Base-by-base conservation (phyloP, 2,329 filamentous ascomycete genomes). In the Colletotrichum brevisporum region DNA sequence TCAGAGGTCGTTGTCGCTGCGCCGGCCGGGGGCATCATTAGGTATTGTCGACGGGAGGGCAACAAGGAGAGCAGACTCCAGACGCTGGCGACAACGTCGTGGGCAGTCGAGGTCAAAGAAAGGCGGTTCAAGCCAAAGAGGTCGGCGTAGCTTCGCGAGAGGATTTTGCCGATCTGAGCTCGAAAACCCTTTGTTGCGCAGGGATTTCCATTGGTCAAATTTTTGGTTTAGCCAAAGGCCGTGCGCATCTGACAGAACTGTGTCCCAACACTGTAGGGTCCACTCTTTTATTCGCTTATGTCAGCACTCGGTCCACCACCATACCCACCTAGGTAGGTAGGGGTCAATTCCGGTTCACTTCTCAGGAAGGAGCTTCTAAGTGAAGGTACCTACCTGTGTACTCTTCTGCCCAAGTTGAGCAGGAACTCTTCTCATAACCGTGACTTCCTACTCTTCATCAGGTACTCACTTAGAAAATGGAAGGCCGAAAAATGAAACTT, bases 141-240 rank as follows among this genome's bases (percentile, higher is more conserved):
- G 62, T 26, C 36, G 59, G 54, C 50, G 43, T 51, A 55, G 57
- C 51, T 60, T 21, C 5, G 58, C 47, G 36, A 57, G 51, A 68
- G 45, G 65, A 66, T 69, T 60, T 69, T 69, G 50, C 52, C 62
- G 56, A 67, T 56, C 63, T 45, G 27, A 57, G 45, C 24, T 67
- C 63, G 60, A 71, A 71, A 71, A 69, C 63, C 67, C 62, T 69
- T 69, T 68, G 67, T 66, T 71, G 70, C 70, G 67, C 70, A 71
- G 68, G 70, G 68, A 71, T 70, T 70, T 70, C 60, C 2, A 71
- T 71, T 71, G 70, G 70, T 48, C 51, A 31, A 59, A 13, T 21
- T 5, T 39, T 48, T 36, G 6, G 6, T 8, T 15, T 2, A 6
- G 51, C 15, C 6, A 18, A 9, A 47, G 65, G 39, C 57, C 48